These are phyloP conservation scores for Monosporozyma yasuniensis DNA, from an alignment of 805 yeast species.

Conservation along the genomic window DNA sequence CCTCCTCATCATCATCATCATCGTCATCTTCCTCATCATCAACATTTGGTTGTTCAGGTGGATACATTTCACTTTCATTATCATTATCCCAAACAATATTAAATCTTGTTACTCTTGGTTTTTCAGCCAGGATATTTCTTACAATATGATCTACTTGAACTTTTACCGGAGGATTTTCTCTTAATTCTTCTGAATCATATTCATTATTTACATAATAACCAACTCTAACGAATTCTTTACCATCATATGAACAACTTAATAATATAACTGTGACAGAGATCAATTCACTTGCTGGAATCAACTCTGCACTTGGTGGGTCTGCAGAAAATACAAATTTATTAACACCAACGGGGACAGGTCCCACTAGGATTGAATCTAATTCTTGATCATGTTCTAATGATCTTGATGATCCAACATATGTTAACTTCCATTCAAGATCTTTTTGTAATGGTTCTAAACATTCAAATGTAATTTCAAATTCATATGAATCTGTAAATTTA, in stretches of 20 bases:
- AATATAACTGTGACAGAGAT: constrained; percentile 92
- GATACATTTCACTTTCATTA: constrained; percentile 55
- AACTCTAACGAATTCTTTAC: constrained; percentile 89
- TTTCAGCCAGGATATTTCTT: constrained; percentile 89
- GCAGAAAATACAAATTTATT: constrained; percentile 89
- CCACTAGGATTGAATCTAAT: constrained; percentile 90
- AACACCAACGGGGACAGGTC: constrained; percentile 97
- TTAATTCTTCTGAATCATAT: constrained; percentile 83
- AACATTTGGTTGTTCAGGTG: constrained; percentile 67
- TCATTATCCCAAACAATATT: constrained; percentile 95
- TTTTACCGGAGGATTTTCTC: constrained; percentile 88
- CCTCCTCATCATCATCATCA: constrained; percentile 52
- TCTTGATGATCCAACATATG: constrained; percentile 92
- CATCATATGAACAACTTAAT: constrained; percentile 86
- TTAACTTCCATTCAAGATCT: constrained; percentile 94
- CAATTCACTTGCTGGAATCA: constrained; percentile 91
- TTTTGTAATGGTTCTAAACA: constrained; percentile 79
- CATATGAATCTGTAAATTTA: constrained; percentile 83
- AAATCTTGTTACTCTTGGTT: constrained; percentile 94
- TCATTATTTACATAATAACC: constrained; percentile 98
- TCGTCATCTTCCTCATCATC: constrained; percentile 58
- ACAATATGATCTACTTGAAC: constrained; percentile 92
- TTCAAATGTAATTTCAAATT: constrained; percentile 95
- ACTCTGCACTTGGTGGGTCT: constrained; percentile 93
- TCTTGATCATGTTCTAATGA: constrained; percentile 96